Base-by-base conservation (phyloP, 2,329 filamentous ascomycete species). In the Fusarium sp. region DNA sequence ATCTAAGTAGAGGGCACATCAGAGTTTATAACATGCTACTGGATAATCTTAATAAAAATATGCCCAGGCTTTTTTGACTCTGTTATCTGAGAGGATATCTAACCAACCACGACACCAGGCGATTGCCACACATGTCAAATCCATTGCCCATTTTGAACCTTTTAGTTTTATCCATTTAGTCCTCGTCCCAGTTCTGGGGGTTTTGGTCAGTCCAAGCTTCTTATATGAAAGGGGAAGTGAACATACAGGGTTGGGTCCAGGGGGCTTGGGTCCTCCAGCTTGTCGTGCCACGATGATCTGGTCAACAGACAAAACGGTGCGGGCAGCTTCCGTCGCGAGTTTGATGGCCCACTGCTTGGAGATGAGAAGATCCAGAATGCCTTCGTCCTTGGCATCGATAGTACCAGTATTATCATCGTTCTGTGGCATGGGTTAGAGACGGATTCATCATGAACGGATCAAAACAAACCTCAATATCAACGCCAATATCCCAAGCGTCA, bases 201-300 rank as follows among this genome's bases (percentile, higher is more conserved):
- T 38, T 44, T 50, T 39, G 22, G 79, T 86, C 77, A 84, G 82
- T 38, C 14, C 22, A 22, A n/a, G 9, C 64, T 63, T 54, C 30
- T 63, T 35, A 42, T 28, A 11, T 18, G 24, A 56, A 45, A 5
- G 42, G 24, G 26, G 24, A 48, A 22, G 26, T n/a, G 26, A 60
- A 83, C 87, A 80, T 81, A 88, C 87, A 51, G 95, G 93, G 85
- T 98, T 98, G 77, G 95, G 96, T 53, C 93, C 95, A 36, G 96
- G 96, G 64, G 96, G 96, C 89, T 99, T 99, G 28, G 97, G 96
- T 42, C 96, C 96, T 81, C 96, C 96, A 54, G 97, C 96, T 86
- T 98, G 96, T 85, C 96, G 91, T 73, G 97, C 95, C 66, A 99
- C 96, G 81, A 99, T 99, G 81, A 99, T 99, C 86, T 99, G 97